phyloP scores from a whole-genome alignment of 148 eudicot species.

The Spergularia bocconei region DNA sequence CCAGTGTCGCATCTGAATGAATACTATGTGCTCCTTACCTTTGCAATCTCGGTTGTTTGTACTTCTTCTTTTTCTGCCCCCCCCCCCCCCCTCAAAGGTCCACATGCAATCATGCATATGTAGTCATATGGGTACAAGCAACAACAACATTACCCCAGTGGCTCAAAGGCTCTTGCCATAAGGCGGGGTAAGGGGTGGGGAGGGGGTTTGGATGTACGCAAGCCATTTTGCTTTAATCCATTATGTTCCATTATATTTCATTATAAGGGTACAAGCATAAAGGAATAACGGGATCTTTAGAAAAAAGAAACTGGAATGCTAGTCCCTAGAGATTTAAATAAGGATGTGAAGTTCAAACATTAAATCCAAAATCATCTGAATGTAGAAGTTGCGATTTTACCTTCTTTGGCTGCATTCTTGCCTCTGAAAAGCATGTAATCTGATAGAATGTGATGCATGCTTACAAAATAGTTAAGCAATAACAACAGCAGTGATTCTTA shows the following conservation, averaged over 20 bases:
- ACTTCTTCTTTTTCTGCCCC: not conserved
- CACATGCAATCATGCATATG: not conserved
- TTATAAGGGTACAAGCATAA: no score
- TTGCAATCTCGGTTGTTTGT: not conserved
- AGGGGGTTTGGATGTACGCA: no score
- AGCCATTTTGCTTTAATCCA: no score
- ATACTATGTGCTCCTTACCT: not conserved
- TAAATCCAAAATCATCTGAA: not conserved
- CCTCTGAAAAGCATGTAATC: not conserved
- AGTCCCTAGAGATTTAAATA: not conserved
- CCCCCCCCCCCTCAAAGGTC: not conserved
- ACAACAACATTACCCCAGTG: no score
- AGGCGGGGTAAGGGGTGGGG: not conserved
- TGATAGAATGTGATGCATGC: not conserved
- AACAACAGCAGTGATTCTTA: not conserved
- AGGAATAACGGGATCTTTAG: not conserved
- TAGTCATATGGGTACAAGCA: no score
- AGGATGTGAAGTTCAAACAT: not conserved
- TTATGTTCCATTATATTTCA: no score
- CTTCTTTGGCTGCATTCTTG: not conserved
- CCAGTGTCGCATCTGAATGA: not conserved
- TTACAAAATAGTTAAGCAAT: not conserved
- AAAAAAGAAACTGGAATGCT: not conserved
- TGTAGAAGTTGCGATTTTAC: not conserved
- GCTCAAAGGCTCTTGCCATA: no score